Evolutionary conservation across 768 basidiomycete species (phyloP).

Genomic region (Clavulina sp.): DNA sequence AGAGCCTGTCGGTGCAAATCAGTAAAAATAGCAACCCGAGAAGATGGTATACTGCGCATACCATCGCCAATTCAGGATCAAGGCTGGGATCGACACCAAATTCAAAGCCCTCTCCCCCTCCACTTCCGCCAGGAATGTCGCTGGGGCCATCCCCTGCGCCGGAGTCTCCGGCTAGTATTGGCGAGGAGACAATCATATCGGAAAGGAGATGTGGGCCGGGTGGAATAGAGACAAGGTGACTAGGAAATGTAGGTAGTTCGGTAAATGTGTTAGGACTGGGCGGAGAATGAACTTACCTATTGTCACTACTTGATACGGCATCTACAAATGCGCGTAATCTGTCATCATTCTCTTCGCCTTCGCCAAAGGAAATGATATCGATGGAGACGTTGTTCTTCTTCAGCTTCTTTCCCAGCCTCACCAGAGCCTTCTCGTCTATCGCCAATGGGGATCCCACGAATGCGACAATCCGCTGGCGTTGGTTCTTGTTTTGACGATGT

Average conservation of each 20-base stretch:
- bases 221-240: slow-evolving; percentile 66
- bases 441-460: slow-evolving; percentile 82
- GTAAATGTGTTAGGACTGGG: background rate
- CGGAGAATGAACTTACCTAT: slow-evolving; percentile 41
- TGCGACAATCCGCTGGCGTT: slow-evolving; percentile 87
- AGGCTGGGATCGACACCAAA: slow-evolving; percentile 90
- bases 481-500: slow-evolving; percentile 96
- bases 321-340: slow-evolving; percentile 73
- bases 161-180: slow-evolving; percentile 59
- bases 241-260: slow-evolving; percentile 15
- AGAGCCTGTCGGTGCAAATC: slow-evolving; percentile 42
- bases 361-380: slow-evolving; percentile 81
- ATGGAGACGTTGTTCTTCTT: slow-evolving; percentile 99
- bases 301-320: slow-evolving; percentile 60
- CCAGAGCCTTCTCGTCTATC: slow-evolving; percentile 61
- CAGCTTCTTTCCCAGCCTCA: slow-evolving; percentile 85
- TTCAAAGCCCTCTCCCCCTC: slow-evolving; percentile 40
- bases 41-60: slow-evolving; percentile 20
- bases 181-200: slow-evolving; percentile 61
- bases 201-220: slow-evolving; percentile 69
- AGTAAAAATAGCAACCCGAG: background rate
- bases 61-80: slow-evolving; percentile 96
- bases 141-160: no score
- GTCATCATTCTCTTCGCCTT: slow-evolving; percentile 44
- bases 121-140: slow-evolving; percentile 39